Evolutionary conservation across 1,284 basidiomycete species (phyloP).

Genomic region (Papiliotrema laurentii): DNA sequence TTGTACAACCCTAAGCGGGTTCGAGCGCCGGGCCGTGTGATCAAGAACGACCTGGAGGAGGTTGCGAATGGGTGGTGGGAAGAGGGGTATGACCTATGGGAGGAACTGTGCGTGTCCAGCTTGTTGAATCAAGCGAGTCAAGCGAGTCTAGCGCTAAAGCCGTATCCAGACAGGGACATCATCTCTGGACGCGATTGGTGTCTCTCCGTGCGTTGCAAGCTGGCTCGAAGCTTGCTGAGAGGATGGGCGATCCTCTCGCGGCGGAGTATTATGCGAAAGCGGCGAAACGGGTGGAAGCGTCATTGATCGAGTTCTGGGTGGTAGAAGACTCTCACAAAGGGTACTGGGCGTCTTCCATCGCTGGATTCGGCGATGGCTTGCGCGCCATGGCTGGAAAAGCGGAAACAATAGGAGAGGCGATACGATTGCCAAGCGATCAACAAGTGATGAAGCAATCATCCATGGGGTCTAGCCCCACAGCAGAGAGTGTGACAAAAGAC

Average conservation of each 20-base stretch:
- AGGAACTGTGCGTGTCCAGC: conserved; percentile 36
- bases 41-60: conserved; percentile 54
- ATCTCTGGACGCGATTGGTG: conserved; percentile 50
- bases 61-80: conserved; percentile 44
- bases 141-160: conserved; percentile 6
- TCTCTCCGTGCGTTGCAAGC: conserved; percentile 44
- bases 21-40: conserved; percentile 29
- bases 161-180: conserved; percentile 41
- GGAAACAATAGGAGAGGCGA: too few relatives aligned
- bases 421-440: not conserved
- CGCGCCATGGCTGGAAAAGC: not conserved
- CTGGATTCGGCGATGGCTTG: not conserved
- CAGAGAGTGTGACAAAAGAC: too few relatives aligned
- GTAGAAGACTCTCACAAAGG: conserved; percentile 10
- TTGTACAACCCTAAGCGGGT: conserved; percentile 40
- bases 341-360: not conserved
- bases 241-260: conserved; percentile 41
- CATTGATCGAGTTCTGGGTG: conserved; percentile 43
- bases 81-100: conserved; percentile 48
- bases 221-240: conserved; percentile 44
- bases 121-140: conserved; percentile 10
- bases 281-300: conserved; percentile 24
- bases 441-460: conserved; percentile 4
- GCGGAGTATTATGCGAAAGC: conserved; percentile 39
- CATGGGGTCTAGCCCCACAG: too few relatives aligned